Conservation (phyloP, 768 basidiomycete genomes). For the Nidularia sp. region DNA sequence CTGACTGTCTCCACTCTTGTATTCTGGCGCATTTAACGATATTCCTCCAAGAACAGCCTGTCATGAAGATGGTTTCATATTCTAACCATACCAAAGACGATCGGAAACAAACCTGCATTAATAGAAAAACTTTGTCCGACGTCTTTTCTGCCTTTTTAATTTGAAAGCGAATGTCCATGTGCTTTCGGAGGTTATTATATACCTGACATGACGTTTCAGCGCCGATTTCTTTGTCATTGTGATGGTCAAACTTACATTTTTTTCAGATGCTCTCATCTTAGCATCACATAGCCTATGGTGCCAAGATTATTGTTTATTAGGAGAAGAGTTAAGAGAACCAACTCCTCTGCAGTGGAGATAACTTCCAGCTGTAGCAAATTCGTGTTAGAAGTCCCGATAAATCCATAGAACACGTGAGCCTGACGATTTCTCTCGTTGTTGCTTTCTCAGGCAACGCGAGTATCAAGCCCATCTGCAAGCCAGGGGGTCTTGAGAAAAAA, state of each 20-base stretch:
- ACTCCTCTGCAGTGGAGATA: conserved; percentile 69
- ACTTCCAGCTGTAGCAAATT: conserved; percentile 49
- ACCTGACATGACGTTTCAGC: neutral
- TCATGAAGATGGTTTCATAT: conserved; percentile 4
- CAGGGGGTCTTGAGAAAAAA: too few species aligned
- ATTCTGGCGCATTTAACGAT: conserved; percentile 64
- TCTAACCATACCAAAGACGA: neutral
- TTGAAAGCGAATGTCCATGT: conserved; percentile 78
- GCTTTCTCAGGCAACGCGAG: conserved; percentile 53
- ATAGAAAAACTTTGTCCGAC: conserved; percentile 73
- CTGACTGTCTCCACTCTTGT: conserved; percentile 67
- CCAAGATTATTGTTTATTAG: conserved; percentile 1
- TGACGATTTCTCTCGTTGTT: conserved; percentile 63
- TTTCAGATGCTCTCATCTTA: conserved; percentile 75
- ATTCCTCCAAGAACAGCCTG: conserved; percentile 74
- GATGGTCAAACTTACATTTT: conserved; percentile 37
- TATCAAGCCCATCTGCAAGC: conserved; percentile 59
- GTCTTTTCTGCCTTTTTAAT: conserved; percentile 67
- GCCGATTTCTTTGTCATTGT: neutral
- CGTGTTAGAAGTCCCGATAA: neutral
- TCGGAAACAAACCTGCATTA: conserved; percentile 60
- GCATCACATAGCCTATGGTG: conserved; percentile 55
- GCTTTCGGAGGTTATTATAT: conserved; percentile 67
- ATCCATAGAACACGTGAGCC: neutral
- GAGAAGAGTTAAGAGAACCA: conserved; percentile 7